Conservation (phyloP, 148 eudicot genomes). For the Pharnaceum exiguum region DNA sequence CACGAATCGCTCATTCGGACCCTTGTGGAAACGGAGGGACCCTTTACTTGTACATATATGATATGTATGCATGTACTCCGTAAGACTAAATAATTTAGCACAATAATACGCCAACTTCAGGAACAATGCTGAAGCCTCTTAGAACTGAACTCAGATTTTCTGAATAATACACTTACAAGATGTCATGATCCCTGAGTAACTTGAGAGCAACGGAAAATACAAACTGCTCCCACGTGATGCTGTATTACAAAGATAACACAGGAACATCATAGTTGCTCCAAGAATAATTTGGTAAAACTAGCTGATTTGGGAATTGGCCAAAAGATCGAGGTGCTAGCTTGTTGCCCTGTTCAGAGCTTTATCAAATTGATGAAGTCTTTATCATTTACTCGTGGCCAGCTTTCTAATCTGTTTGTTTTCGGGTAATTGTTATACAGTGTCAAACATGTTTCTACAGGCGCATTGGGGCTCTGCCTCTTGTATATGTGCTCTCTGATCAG, state of each 20-base stretch:
- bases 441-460: no score
- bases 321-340: no score
- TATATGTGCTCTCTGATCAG: no score
- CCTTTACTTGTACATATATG: background rate
- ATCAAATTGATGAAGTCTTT: no score
- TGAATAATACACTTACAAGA: background rate
- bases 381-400: background rate
- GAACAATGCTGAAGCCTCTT: no score
- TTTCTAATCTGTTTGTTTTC: background rate
- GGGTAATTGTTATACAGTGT: no score
- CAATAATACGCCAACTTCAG: background rate
- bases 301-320: background rate
- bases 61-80: background rate
- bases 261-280: background rate
- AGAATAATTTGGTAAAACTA: background rate
- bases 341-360: no score
- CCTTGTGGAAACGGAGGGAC: conserved; percentile 1
- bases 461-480: no score
- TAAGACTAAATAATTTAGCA: no score
- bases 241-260: background rate
- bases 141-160: background rate
- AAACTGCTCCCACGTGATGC: background rate
- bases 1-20: background rate
- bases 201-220: background rate
- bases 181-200: conserved; percentile 4